Percentiles rank a stretch among this genome's conserved stretches.
phyloP scores from a whole-genome alignment of 305 asterid species.

The Solanum hybrid region DNA sequence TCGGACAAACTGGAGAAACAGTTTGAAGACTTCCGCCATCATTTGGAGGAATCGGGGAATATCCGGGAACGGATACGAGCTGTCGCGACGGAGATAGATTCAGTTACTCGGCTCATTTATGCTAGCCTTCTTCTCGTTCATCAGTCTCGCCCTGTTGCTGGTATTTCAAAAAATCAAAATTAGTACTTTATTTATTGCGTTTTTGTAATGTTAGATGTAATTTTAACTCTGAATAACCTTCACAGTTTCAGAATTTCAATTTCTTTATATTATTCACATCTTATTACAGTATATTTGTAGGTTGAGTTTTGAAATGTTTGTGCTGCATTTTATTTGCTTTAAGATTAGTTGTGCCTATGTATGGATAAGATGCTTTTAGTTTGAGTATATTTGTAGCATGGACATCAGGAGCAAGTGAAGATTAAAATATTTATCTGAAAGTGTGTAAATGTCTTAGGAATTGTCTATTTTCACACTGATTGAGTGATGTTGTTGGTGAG shows the following conservation, averaged over 20 bases:
- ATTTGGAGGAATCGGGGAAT: slow-evolving; percentile 56
- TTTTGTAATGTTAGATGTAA: background rate
- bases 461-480: background rate
- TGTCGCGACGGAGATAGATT: slow-evolving; percentile 67
- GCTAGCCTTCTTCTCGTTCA: slow-evolving; percentile 78
- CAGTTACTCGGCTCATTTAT: slow-evolving; percentile 62
- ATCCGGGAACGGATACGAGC: slow-evolving; percentile 62
- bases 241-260: background rate
- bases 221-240: background rate
- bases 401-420: background rate
- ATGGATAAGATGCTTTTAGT: background rate
- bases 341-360: background rate
- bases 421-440: background rate
- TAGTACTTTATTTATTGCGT: background rate
- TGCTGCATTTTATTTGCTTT: background rate
- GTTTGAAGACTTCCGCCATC: slow-evolving; percentile 59
- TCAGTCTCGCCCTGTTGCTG: slow-evolving; percentile 69
- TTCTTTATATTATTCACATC: background rate
- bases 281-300: background rate
- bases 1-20: slow-evolving; percentile 53
- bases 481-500: background rate
- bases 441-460: background rate
- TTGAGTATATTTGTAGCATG: background rate
- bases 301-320: background rate
- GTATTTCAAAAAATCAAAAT: slow-evolving; percentile 15